Conservation (phyloP, 1,139 yeast species). For the Candida pseudoviswanathii region DNA sequence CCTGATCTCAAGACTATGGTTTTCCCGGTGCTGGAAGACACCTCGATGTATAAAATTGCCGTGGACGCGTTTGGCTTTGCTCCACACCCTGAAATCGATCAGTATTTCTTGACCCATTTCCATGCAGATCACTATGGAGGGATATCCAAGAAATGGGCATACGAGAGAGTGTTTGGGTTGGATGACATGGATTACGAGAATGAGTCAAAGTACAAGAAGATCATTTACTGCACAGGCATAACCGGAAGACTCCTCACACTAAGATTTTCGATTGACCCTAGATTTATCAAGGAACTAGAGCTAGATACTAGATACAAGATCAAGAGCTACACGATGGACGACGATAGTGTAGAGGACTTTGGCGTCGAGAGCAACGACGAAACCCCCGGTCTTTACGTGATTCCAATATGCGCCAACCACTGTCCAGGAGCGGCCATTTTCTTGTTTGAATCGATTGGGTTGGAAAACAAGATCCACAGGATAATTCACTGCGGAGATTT, state of each 20-base stretch:
- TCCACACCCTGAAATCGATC: conserved; percentile 44
- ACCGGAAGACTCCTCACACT: conserved; percentile 60
- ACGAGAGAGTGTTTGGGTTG: conserved; percentile 38
- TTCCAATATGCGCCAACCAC: conserved; percentile 83
- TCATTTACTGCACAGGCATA: conserved; percentile 69
- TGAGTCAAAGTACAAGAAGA: conserved; percentile 43
- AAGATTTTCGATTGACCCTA: conserved; percentile 57
- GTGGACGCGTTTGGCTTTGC: conserved; percentile 73
- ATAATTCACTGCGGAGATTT: conserved; percentile 92
- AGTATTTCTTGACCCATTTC: conserved; percentile 76
- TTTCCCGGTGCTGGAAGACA: conserved; percentile 31
- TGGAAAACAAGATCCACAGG: conserved; percentile 26
- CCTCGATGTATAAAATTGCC: conserved; percentile 37
- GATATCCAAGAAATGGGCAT: conserved; percentile 71
- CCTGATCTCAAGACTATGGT: conserved; percentile 57
- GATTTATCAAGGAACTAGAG: conserved; percentile 51
- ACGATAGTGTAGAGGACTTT: conserved; percentile 15
- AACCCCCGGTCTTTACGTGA: conserved; percentile 56
- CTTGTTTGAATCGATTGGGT: conserved; percentile 58
- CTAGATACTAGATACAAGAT: conserved; percentile 41
- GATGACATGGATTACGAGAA: conserved; percentile 28
- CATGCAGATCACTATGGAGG: conserved; percentile 96
- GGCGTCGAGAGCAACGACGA: conserved; percentile 16
- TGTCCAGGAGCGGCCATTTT: conserved; percentile 94
- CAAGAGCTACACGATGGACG: conserved; percentile 17